Conservation (phyloP, 1,284 basidiomycete genomes). For the Sporisorium scitamineum region DNA sequence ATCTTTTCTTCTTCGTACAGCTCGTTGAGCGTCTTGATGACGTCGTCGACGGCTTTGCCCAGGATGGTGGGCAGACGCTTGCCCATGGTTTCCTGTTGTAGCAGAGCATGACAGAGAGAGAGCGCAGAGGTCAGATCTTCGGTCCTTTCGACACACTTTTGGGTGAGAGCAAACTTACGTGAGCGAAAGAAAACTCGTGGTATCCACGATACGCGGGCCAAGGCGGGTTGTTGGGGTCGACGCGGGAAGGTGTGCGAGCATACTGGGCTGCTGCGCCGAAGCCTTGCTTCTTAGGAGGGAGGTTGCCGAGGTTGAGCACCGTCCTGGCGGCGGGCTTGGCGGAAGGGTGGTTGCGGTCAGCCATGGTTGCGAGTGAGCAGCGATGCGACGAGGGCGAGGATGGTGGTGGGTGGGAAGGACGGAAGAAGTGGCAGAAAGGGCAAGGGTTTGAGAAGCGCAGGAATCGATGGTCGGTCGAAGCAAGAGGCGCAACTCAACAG, state of each 20-base stretch:
- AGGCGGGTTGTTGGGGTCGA: constrained; percentile 90
- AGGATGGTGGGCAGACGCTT: constrained; percentile 93
- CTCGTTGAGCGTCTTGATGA: constrained; percentile 88
- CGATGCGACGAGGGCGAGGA: constrained; percentile 2
- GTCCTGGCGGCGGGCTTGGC: constrained; percentile 67
- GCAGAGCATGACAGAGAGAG: neutral
- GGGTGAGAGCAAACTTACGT: constrained; percentile 70
- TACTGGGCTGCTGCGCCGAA: constrained; percentile 50
- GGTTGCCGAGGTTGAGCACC: constrained; percentile 68
- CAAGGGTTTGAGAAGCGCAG: neutral
- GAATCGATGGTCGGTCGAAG: too few species aligned
- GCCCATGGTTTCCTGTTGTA: constrained; percentile 76
- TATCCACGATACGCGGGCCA: constrained; percentile 90
- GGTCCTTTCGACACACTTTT: constrained; percentile 11
- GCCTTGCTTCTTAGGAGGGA: constrained; percentile 66
- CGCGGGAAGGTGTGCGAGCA: constrained; percentile 60
- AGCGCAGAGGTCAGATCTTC: neutral
- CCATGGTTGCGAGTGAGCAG: constrained; percentile 41
- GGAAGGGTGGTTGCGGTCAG: constrained; percentile 58
- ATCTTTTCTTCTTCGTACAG: constrained; percentile 81
- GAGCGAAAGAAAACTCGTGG: constrained; percentile 94
- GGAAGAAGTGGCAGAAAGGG: constrained; percentile 5
- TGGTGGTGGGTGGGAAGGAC: constrained; percentile 17
- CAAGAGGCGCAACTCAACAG: neutral
- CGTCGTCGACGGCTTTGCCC: constrained; percentile 94